A percentile compares a stretch with the other conserved stretches of the same genome.
Evolutionary conservation across 2,329 filamentous ascomycete species (phyloP).

Genomic region (Arthroderma sp.): DNA sequence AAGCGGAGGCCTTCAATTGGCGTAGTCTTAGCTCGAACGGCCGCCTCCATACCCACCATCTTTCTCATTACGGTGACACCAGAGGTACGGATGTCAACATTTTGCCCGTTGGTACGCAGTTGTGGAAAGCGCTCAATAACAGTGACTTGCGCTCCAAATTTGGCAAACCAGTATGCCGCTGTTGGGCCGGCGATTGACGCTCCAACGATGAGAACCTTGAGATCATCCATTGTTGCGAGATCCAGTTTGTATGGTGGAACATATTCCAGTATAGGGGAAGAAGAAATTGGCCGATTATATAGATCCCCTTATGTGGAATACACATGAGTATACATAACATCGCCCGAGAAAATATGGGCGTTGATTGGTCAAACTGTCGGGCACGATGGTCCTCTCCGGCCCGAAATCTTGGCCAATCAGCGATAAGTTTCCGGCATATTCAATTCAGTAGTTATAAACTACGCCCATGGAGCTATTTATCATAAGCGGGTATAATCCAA

Average conservation of each 20-base stretch:
- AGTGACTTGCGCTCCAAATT: conserved; percentile 21
- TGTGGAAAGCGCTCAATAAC: conserved; percentile 24
- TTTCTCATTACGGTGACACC: conserved; percentile 24
- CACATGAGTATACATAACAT: no score
- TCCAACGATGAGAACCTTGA: conserved; percentile 23
- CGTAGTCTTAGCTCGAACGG: conserved; percentile 15
- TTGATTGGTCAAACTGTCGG: no score
- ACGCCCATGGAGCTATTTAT: no score
- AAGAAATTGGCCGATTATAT: no score
- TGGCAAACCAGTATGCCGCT: conserved; percentile 24
- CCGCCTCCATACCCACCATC: conserved; percentile 19
- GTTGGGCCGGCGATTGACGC: conserved; percentile 24
- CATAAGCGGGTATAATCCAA: no score
- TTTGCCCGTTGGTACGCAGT: conserved; percentile 20
- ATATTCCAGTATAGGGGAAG: no score
- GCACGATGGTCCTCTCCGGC: no score
- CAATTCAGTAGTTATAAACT: no score
- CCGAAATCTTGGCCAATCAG: no score
- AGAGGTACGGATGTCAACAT: conserved; percentile 22
- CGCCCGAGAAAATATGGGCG: no score
- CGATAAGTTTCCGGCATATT: no score
- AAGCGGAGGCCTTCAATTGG: conserved; percentile 20
- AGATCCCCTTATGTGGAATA: no score
- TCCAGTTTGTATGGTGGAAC: background rate
- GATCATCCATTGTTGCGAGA: conserved; percentile 11